phyloP scores from a whole-genome alignment of 2,329 filamentous ascomycete species.

The Rhexocercosporidium sp. region DNA sequence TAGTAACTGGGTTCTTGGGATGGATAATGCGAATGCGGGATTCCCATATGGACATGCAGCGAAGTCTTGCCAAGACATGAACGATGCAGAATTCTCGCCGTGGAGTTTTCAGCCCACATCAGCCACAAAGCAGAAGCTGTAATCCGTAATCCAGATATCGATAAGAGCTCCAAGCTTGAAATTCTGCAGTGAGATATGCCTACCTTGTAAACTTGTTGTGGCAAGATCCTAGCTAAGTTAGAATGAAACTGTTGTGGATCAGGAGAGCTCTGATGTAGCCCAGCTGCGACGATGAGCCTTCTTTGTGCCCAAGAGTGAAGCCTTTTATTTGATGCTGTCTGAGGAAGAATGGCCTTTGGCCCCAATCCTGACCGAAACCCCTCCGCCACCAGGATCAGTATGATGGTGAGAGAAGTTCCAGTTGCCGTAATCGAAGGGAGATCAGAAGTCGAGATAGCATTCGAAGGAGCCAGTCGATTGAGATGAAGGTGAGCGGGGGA shows the following conservation, averaged over 20 bases:
- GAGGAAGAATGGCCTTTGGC: constrained; percentile 58
- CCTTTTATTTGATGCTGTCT: constrained; percentile 65
- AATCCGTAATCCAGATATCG: background rate
- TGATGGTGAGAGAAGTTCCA: background rate
- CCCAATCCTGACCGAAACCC: background rate
- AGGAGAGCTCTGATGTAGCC: constrained; percentile 43
- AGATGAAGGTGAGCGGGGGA: no score
- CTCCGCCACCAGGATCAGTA: no score
- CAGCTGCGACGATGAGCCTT: constrained; percentile 94
- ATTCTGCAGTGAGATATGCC: background rate
- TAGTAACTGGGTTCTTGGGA: background rate
- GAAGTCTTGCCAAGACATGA: background rate
- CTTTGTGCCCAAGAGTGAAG: constrained; percentile 90
- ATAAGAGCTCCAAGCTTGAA: background rate
- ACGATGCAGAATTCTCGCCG: background rate
- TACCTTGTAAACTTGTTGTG: no score
- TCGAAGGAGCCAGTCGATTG: no score
- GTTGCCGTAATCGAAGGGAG: background rate
- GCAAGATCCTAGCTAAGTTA: no score
- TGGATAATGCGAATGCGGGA: background rate
- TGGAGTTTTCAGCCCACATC: background rate
- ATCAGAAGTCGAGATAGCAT: background rate
- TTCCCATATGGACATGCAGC: background rate
- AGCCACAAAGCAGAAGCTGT: background rate
- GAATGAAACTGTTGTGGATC: background rate